Evolutionary conservation across 352 stramenopile species (phyloP).

Genomic region (Globisporangium iwayamae): DNA sequence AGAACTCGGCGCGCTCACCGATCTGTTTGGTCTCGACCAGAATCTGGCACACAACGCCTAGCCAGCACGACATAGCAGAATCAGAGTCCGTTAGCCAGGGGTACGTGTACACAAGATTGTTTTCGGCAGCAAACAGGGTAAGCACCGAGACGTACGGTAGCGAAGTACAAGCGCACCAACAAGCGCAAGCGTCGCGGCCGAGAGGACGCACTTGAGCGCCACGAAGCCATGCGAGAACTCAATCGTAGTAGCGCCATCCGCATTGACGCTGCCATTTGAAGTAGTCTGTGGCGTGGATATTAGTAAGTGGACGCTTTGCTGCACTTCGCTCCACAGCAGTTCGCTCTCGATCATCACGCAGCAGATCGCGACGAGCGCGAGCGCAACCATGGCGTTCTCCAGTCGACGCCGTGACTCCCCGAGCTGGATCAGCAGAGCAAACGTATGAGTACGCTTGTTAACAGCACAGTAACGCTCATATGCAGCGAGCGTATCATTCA

Average conservation of each 20-base stretch:
- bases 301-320: conserved; percentile 4
- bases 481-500: background rate
- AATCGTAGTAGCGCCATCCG: background rate
- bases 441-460: background rate
- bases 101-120: too few relatives aligned
- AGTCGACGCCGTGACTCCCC: conserved; percentile 16
- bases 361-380: conserved; percentile 31
- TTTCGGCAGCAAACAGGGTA: too few relatives aligned
- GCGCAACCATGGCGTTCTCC: conserved; percentile 46
- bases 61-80: background rate
- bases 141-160: conserved; percentile 28
- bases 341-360: conserved; percentile 52
- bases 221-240: conserved; percentile 23
- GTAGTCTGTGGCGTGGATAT: background rate
- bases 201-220: conserved; percentile 39
- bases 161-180: conserved; percentile 33
- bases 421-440: conserved; percentile 15
- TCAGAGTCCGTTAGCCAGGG: background rate
- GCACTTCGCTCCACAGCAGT: conserved; percentile 37
- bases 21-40: conserved; percentile 43
- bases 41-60: conserved; percentile 31
- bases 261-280: too few relatives aligned
- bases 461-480: background rate
- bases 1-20: conserved; percentile 25
- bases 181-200: conserved; percentile 29